Base-by-base conservation (phyloP, 345 rosid genomes). In the Salix udensis region DNA sequence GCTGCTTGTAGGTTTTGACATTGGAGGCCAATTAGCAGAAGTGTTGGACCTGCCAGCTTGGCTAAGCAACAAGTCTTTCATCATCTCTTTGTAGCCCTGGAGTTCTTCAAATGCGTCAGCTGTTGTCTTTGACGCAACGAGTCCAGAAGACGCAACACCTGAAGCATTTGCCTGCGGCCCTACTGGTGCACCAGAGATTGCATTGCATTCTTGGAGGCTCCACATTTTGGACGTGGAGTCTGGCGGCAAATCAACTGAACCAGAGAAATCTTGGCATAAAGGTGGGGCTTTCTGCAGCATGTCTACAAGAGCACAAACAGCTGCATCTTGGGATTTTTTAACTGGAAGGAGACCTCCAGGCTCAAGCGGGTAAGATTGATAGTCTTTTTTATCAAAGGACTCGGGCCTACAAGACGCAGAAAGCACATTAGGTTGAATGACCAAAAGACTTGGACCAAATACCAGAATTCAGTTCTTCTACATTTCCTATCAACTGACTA, bases 201-300 rank as follows among this genome's bases (percentile, higher is more conserved):
- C 78, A 55, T 73, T 70, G 14, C 73, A 72, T 34, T 83, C 87
- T 6, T 62, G 86, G 60, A 71, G 11, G 80, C 75, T 61, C 77
- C 82, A 66, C 7, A 60, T 44, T 76, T 88, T 87, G 36, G 85
- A 73, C 76, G 75, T 74, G 15, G 80, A 55, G 67, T 85, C 76
- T 65, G 82, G 87, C 4, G 85, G 68, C 39, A 84, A 76, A 73
- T 79, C 81, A 40, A 67, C 58, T 12, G 82, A 77, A 26, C 74
- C 48, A n/a, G 86, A 80, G 61, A 65, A 52, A 50, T 88, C 97
- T 83, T 89, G 94, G 39, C 84, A 84, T 23, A 96, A 94, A 58
- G 98, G 97, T 14, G 89, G 91, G 42, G 98, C 98, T 89, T 91
- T 91, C 86, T 89, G 84, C 87, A 96, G 86, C 97, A 96, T 85